Evolutionary conservation across 768 basidiomycete species (phyloP).

Genomic region (Daedalea quercina): DNA sequence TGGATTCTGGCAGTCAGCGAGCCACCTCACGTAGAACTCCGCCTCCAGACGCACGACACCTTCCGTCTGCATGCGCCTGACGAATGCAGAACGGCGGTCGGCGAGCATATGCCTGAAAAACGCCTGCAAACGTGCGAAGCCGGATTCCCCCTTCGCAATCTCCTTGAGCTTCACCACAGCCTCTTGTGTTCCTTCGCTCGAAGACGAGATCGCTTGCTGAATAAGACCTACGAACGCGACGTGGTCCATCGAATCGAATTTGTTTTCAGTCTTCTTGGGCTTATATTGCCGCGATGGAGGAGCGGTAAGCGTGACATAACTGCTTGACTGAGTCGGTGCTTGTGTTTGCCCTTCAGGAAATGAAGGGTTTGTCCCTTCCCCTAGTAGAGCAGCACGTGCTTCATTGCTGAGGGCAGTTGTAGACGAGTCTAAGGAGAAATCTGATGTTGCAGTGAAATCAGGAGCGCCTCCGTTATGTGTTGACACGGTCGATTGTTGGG

Average conservation of each 20-base stretch:
- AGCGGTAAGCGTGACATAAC: no score
- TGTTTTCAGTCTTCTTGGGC: no score
- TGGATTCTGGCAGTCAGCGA: neutral
- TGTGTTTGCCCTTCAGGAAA: no score
- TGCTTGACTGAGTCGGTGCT: no score
- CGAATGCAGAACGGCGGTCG: neutral
- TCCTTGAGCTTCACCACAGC: neutral
- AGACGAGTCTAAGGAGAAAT: no score
- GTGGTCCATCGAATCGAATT: neutral
- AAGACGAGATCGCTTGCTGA: neutral
- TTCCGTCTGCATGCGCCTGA: neutral
- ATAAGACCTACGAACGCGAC: neutral
- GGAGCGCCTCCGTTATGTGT: no score
- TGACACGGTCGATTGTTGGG: no score
- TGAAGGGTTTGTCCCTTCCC: no score
- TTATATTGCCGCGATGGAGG: no score
- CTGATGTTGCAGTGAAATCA: no score
- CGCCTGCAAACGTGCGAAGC: neutral
- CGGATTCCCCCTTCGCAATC: neutral
- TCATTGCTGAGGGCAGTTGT: no score
- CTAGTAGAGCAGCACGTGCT: no score
- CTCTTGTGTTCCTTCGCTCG: neutral
- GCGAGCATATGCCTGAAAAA: neutral
- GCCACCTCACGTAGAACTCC: neutral
- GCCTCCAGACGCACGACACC: neutral